phyloP scores from a whole-genome alignment of 305 asterid species.

The Fraxinus sp. region DNA sequence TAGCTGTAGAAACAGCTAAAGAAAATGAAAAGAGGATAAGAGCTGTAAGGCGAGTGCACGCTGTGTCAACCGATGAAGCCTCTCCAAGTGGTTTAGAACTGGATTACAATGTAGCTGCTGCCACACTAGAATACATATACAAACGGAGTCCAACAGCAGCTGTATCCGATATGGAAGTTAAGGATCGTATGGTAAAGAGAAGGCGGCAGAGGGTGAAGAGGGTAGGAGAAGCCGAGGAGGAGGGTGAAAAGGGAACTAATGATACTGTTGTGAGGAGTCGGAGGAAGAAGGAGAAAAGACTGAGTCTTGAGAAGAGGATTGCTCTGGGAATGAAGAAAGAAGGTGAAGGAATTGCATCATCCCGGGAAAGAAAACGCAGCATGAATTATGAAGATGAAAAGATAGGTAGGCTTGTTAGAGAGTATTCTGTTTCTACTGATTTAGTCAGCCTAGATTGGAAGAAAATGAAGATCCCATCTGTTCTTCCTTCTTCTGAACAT shows the following conservation, averaged over 20 bases:
- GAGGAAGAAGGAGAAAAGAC: constrained; percentile 36
- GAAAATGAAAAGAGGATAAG: constrained; percentile 45
- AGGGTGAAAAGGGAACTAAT: background rate
- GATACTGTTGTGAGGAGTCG: background rate
- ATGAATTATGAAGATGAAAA: constrained; percentile 44
- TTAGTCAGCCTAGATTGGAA: constrained; percentile 71
- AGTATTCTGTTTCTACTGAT: constrained; percentile 55
- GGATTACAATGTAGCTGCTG: constrained; percentile 79
- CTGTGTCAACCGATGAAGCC: constrained; percentile 45
- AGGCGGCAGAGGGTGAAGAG: constrained; percentile 40
- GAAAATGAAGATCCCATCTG: constrained; percentile 80
- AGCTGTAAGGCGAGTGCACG: constrained; percentile 55
- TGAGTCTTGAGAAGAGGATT: constrained; percentile 73
- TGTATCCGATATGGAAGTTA: constrained; percentile 33
- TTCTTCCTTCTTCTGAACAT: constrained; percentile 72
- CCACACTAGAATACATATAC: constrained; percentile 57
- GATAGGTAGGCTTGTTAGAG: constrained; percentile 59
- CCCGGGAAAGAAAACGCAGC: constrained; percentile 14
- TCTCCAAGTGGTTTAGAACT: constrained; percentile 50
- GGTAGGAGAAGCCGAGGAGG: constrained; percentile 12
- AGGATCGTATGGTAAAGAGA: constrained; percentile 35
- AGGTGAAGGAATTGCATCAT: background rate
- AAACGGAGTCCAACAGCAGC: constrained; percentile 35
- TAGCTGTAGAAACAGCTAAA: constrained; percentile 51
- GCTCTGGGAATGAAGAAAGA: constrained; percentile 47